Evolutionary conservation across 2,329 filamentous ascomycete genomes (phyloP), one percentile per base, ranked within the genome.

Genomic region (Truncatella angustata): DNA sequence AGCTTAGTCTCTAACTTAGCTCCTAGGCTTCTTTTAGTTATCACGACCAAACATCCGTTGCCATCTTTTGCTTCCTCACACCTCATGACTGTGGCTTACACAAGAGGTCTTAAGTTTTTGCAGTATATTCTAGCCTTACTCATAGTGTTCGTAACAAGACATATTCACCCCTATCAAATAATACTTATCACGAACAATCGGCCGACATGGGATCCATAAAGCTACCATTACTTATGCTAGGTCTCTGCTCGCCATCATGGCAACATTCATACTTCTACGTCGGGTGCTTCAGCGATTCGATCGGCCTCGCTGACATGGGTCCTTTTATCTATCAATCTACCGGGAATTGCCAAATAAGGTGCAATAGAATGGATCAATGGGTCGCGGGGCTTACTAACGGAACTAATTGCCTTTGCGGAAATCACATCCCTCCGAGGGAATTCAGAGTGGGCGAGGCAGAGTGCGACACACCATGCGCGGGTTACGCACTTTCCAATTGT

Each of bases 381-480:
- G 51, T 57, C 7, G 14, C 54, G 1, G 58, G 45, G 7, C 21
- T 60, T 14, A 51, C 54, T 12, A 63, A 63, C 20, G 47, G 53
- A 7, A 58, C 55, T 11, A 39, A 49, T 14, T 63, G 60, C 44
- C 50, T 60, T 3, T 63, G 60, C 48, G 55, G 58, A 39, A 10
- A 30, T 18, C 6, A 20, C 7, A 14, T 52, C 5, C 59, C 58
- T 21, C 50, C 55, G 4, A 14, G 21, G 21, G 21, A 30, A 4
- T 51, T 32, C 6, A 7, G 30, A 4, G 59, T 56, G 12, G 53
- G 48, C 4, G 59, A 60, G 3, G 47, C 42, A 4, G 45, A 26
- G 3, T 63, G 60, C 49, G 44, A 61, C 18, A 12, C 2, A 0
- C 52, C 37, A 10, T 63, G 60, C 18, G 2, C 46, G 9, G 59